Evolutionary conservation across 2,329 filamentous ascomycete species (phyloP), one percentile per base, ranked within the genome.

Genomic region (Fusarium graminum): DNA sequence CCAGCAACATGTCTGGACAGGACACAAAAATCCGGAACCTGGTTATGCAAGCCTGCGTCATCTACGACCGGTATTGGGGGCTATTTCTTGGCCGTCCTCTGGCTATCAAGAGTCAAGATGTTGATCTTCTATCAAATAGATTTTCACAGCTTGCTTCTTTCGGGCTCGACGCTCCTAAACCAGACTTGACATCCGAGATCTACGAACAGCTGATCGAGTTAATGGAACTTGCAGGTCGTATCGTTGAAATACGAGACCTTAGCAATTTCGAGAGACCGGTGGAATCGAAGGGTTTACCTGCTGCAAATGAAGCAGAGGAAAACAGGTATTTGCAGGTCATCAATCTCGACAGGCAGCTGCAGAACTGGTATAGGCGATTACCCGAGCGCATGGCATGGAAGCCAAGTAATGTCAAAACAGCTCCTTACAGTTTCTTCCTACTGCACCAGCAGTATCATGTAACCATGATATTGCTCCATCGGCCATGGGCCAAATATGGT

Each of bases 381-480:
- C 84, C 84, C 0, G 82, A 83, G 10, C 76, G 81, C 46, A 77
- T 77, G 70, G 79, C 69, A 25, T 88, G 74, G 84, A 84, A 78
- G 72, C 82, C 75, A 71, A 80, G 74, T 75, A 86, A 76, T 78
- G 85, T 74, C 78, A 84, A 80, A 74, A 79, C 69, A 54, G 86
- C 75, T 30, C 83, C 70, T 63, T 82, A 77, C 79, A 82, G 75
- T 72, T 89, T 79, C 76, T 86, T 86, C 68, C 69, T 86, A 10
- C 74, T 86, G 10, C 84, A 86, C 61, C 84, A 86, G 70, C 84
- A 86, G 67, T 86, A 86, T 55, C 84, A 86, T 51, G 80, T 80
- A 12, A 81, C 79, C 46, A 78, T 85, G 73, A 85, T 86, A 47
- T 73, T 86, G 12, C 76, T 86, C 7, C 84, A 86, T 65, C 77